phyloP scores from a whole-genome alignment of 306 rosid genomes.

The Cajanus cajan region DNA sequence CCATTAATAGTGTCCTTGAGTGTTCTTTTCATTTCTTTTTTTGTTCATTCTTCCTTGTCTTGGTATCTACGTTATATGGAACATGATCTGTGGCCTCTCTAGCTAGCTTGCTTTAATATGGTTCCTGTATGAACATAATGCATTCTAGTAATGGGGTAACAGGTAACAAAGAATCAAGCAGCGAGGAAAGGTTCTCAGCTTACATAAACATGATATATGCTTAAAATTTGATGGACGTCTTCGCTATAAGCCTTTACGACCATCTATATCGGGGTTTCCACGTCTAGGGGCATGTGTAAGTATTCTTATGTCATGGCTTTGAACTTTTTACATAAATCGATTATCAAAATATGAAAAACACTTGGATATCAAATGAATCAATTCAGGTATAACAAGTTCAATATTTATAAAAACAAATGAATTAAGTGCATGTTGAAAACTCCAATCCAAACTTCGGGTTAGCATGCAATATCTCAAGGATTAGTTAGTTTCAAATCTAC shows the following conservation, averaged over 20 bases:
- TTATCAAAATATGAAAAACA: neutral
- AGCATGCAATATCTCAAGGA: neutral
- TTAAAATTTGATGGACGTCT: neutral
- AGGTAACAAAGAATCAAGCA: neutral
- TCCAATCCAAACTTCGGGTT: neutral
- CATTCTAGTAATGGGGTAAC: neutral
- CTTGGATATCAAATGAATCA: neutral
- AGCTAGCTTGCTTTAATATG: neutral
- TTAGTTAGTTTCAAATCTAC: no score
- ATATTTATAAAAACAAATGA: neutral
- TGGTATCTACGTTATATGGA: neutral
- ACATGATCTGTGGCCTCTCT: neutral
- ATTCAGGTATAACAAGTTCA: neutral
- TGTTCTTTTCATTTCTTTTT: neutral
- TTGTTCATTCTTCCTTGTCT: neutral
- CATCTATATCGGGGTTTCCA: neutral
- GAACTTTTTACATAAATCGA: neutral
- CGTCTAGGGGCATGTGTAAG: neutral
- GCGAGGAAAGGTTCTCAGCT: neutral
- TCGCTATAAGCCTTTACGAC: neutral
- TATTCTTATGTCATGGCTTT: neutral
- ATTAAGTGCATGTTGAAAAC: neutral
- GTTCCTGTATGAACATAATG: neutral
- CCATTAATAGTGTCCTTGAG: neutral
- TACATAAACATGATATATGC: neutral